Conservation (phyloP, 2,329 filamentous ascomycete genomes). For the Chaetomium globosum region DNA sequence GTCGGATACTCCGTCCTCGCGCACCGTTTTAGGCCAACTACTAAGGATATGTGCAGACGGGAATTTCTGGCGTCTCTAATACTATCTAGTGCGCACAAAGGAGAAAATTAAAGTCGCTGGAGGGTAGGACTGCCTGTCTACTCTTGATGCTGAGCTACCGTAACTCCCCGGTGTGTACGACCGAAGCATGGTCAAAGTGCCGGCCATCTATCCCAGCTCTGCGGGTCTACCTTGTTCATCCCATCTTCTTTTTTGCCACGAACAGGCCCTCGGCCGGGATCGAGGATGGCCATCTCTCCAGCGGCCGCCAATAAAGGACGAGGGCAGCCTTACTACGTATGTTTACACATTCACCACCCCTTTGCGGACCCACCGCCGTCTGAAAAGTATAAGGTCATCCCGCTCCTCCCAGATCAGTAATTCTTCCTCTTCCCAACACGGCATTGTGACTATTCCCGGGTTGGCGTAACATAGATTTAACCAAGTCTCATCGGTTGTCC, state of each 20-base stretch:
- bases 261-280: not conserved
- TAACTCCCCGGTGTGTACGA: not conserved
- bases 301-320: not conserved
- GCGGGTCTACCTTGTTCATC: slow-evolving; percentile 1
- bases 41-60: slow-evolving; percentile 17
- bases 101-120: slow-evolving; percentile 4
- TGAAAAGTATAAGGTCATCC: slow-evolving; percentile 11
- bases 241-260: slow-evolving; percentile 13
- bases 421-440: not conserved
- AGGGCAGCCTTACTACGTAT: slow-evolving; percentile 11
- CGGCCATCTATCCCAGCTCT: not conserved
- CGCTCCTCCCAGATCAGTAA: slow-evolving; percentile 1
- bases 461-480: not conserved
- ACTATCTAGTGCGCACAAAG: slow-evolving; percentile 4
- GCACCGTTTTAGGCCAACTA: not conserved
- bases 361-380: not conserved
- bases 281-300: not conserved
- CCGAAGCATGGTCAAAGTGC: not conserved
- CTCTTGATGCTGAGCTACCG: slow-evolving; percentile 11
- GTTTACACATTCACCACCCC: not conserved
- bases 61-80: slow-evolving; percentile 4
- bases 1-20: not conserved
- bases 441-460: not conserved
- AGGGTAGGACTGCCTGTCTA: slow-evolving; percentile 7
- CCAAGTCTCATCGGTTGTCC: not conserved